A percentile compares a stretch with the other conserved stretches of the same genome.
Evolutionary conservation across 2,329 filamentous ascomycete genomes (phyloP).

Genomic region (Trichophyton equinum): DNA sequence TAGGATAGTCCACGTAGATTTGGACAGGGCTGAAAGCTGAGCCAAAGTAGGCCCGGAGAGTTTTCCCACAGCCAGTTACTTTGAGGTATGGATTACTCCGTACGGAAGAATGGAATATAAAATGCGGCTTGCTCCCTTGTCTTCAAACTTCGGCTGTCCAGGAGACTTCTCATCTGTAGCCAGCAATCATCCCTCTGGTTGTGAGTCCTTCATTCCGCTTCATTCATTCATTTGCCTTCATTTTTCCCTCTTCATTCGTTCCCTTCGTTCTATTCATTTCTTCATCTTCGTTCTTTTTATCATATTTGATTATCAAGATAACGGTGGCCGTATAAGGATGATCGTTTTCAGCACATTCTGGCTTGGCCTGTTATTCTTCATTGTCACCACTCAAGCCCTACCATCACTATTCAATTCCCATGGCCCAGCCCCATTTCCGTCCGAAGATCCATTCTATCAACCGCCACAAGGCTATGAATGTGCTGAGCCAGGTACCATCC

Average conservation of each 20-base stretch:
- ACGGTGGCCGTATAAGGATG: neutral
- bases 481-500: constrained; percentile 18
- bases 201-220: neutral
- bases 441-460: constrained; percentile 21
- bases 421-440: constrained; percentile 12
- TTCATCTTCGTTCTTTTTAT: neutral
- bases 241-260: neutral
- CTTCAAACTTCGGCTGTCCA: neutral
- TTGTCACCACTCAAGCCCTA: neutral
- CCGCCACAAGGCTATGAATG: constrained; percentile 20
- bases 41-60: neutral
- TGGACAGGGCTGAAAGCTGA: too few species aligned
- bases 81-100: neutral
- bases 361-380: neutral
- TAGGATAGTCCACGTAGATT: too few species aligned
- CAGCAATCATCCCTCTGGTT: neutral
- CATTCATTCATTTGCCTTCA: neutral
- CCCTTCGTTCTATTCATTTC: neutral
- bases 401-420: constrained; percentile 1
- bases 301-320: neutral
- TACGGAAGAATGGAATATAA: neutral
- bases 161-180: neutral
- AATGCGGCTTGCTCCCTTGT: neutral
- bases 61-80: neutral
- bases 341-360: neutral